Conservation (phyloP, 2,329 filamentous ascomycete genomes). For the Aspergillus viridinutans region DNA sequence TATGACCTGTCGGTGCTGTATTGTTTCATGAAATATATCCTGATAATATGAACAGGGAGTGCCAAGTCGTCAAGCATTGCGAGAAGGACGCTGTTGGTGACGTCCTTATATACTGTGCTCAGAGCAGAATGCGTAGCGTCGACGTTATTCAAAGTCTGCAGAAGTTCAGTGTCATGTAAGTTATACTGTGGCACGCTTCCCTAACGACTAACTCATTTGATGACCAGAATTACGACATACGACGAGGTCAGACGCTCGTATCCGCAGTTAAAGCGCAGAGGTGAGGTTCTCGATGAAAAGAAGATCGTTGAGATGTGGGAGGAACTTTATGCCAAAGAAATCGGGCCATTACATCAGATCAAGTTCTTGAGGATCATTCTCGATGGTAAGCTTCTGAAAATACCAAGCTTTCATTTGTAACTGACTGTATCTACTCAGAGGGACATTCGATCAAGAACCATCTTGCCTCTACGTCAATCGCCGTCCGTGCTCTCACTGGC, state of each 20-base stretch:
- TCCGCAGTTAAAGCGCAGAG: constrained; percentile 20
- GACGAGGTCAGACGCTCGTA: constrained; percentile 33
- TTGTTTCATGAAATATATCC: neutral
- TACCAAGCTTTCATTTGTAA: neutral
- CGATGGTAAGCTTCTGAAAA: constrained; percentile 26
- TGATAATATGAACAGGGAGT: constrained; percentile 16
- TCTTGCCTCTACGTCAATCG: constrained; percentile 29
- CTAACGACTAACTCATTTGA: constrained; percentile 2
- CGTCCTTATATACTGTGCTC: constrained; percentile 23
- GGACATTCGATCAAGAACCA: constrained; percentile 37
- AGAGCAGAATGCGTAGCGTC: constrained; percentile 13
- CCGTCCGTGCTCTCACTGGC: constrained; percentile 32
- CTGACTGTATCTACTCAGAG: constrained; percentile 15
- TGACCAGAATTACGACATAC: constrained; percentile 36
- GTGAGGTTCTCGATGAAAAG: constrained; percentile 9
- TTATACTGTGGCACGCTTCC: too few relatives aligned
- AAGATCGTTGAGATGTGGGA: constrained; percentile 23
- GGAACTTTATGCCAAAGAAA: constrained; percentile 17
- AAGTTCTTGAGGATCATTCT: constrained; percentile 39
- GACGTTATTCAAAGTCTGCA: constrained; percentile 17
- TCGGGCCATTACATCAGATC: constrained; percentile 32
- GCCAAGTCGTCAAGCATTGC: constrained; percentile 31
- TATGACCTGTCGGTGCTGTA: constrained; percentile 5
- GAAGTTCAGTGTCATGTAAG: constrained; percentile 23
- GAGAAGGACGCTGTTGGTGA: constrained; percentile 15